Evolutionary conservation across 345 rosid species (phyloP).

Genomic region (Syzygium aqueum): DNA sequence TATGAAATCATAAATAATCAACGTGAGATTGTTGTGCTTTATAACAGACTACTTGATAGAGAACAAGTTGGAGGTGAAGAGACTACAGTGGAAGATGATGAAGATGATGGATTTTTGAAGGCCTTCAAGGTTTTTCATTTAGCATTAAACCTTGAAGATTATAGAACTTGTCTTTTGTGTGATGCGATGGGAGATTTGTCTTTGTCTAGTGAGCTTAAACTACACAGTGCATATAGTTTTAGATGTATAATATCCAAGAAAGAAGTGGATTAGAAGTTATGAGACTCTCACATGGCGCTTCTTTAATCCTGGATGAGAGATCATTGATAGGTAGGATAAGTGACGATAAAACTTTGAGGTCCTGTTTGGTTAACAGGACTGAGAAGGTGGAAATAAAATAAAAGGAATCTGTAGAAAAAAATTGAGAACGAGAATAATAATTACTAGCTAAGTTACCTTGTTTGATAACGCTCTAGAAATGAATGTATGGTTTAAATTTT

Average conservation of each 20-base stretch:
- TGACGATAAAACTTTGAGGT: neutral
- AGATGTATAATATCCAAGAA: neutral
- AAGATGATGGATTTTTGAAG: slow-evolving; percentile 91
- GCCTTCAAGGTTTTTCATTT: slow-evolving; percentile 76
- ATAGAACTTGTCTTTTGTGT: neutral
- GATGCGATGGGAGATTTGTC: neutral
- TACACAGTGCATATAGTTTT: neutral
- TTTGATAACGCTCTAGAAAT: neutral
- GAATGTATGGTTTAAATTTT: neutral
- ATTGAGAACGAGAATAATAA: neutral
- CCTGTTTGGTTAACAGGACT: neutral
- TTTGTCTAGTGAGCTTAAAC: neutral
- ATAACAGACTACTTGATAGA: slow-evolving; percentile 81
- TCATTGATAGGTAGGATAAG: neutral
- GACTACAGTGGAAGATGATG: slow-evolving; percentile 79
- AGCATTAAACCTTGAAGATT: neutral
- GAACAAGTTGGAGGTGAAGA: slow-evolving; percentile 80
- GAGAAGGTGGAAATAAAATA: neutral
- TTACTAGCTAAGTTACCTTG: neutral
- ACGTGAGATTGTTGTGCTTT: neutral
- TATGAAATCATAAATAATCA: neutral
- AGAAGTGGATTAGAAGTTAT: neutral
- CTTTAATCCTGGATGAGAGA: neutral
- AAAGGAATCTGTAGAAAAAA: neutral
- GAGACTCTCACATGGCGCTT: neutral